phyloP scores from a whole-genome alignment of 169 alveolate genomes.

The Eimeria acervulina region DNA sequence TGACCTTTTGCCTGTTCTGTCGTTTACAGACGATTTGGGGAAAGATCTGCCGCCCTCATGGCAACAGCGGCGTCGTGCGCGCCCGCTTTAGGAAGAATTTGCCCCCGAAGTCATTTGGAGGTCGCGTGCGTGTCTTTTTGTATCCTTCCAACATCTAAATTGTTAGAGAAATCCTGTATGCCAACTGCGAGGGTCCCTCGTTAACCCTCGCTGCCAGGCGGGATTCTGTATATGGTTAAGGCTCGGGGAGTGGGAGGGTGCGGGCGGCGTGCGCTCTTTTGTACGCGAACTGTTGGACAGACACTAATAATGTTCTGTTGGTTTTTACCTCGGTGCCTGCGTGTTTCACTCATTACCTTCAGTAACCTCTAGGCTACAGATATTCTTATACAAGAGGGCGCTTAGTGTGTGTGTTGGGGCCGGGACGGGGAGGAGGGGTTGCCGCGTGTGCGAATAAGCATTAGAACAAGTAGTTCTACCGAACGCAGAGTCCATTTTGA shows the following conservation, averaged over 20 bases:
- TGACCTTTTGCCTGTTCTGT: background rate
- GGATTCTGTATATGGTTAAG: background rate
- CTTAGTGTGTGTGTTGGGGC: background rate
- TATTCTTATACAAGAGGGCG: background rate
- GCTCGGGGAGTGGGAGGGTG: background rate
- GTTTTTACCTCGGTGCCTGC: background rate
- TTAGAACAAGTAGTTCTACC: background rate
- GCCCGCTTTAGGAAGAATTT: slow-evolving; percentile 97
- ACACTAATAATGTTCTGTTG: background rate
- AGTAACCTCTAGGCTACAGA: background rate
- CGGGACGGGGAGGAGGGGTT: too few species aligned
- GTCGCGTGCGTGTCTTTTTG: slow-evolving; percentile 97
- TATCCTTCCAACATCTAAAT: slow-evolving; percentile 96
- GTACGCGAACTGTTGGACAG: slow-evolving; percentile 47
- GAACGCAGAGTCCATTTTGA: background rate
- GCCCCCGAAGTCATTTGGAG: slow-evolving; percentile 98
- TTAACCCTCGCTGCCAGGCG: background rate
- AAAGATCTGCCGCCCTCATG: slow-evolving; percentile 98
- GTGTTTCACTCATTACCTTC: background rate
- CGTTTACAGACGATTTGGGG: slow-evolving; percentile 95
- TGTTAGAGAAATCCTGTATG: background rate
- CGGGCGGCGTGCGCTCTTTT: background rate
- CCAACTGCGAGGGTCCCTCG: background rate
- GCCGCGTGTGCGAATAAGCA: background rate
- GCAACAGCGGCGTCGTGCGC: slow-evolving; percentile 98